These are phyloP conservation scores for Coffea humblotiana DNA, from an alignment of 305 asterid genomes.

Conservation along the genomic window DNA sequence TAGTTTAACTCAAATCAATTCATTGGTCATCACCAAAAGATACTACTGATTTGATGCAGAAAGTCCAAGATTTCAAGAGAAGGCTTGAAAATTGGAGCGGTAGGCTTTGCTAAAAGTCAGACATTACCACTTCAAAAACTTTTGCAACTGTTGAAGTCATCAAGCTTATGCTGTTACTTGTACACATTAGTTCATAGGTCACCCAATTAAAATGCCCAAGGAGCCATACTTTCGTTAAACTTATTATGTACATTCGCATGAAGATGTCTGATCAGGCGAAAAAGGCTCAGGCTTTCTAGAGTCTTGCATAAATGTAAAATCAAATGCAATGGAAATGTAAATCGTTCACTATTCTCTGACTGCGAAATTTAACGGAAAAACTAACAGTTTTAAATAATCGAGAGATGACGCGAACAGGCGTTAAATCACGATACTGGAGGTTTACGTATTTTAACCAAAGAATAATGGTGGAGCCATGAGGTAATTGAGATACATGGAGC, in stretches of 20 bases:
- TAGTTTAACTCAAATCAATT: background rate
- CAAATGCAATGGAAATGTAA: background rate
- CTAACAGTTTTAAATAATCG: too few relatives aligned
- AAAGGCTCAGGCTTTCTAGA: background rate
- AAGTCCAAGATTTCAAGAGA: background rate
- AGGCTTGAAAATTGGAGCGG: background rate
- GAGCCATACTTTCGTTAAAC: background rate
- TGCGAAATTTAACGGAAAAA: too few relatives aligned
- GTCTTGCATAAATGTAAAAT: background rate
- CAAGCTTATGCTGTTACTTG: background rate
- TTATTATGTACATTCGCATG: background rate
- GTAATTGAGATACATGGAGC: background rate
- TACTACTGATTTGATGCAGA: background rate
- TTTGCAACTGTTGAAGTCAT: background rate
- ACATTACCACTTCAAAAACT: conserved; percentile 4
- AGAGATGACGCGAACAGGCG: too few relatives aligned
- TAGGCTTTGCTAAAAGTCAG: background rate
- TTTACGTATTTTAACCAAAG: too few relatives aligned
- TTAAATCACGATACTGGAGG: too few relatives aligned
- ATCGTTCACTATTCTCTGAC: too few relatives aligned
- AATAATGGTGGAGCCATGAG: background rate
- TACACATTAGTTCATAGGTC: background rate
- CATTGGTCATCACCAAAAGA: background rate
- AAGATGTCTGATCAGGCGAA: background rate
- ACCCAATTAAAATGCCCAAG: background rate